phyloP scores from a whole-genome alignment of 2,329 filamentous ascomycete genomes.

The Penicillium sp. region DNA sequence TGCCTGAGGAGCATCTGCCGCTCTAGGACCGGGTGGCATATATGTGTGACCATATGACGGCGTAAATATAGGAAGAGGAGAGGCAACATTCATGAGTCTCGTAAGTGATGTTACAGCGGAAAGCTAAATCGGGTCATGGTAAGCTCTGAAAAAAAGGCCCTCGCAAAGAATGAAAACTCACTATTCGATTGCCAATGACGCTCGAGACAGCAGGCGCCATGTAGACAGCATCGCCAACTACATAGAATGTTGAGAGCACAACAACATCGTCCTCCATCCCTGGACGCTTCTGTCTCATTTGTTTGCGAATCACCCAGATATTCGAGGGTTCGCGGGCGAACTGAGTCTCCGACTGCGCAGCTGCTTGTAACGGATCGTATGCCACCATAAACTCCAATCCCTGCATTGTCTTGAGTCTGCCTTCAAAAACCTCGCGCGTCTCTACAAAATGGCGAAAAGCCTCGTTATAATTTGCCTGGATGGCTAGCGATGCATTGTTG shows the following conservation, averaged over 20 bases:
- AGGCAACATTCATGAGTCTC: constrained; percentile 52
- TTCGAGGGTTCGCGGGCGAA: constrained; percentile 45
- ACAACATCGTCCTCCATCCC: constrained; percentile 48
- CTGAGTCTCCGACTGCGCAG: constrained; percentile 37
- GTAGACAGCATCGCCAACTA: constrained; percentile 58
- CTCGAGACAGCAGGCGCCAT: constrained; percentile 60
- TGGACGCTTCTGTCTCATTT: constrained; percentile 45
- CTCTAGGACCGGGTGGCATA: constrained; percentile 46
- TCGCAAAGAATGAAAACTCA: constrained; percentile 26
- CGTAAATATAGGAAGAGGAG: constrained; percentile 53
- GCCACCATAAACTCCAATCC: constrained; percentile 59
- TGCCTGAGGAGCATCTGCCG: constrained; percentile 27
- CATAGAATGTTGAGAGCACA: constrained; percentile 56
- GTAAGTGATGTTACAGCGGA: constrained; percentile 54
- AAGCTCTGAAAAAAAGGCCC: not conserved
- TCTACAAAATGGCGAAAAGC: constrained; percentile 48
- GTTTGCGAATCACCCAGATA: constrained; percentile 60
- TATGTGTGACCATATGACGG: constrained; percentile 60
- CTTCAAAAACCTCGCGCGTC: constrained; percentile 56
- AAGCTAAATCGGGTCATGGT: constrained; percentile 37
- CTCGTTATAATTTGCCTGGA: constrained; percentile 49
- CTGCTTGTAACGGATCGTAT: constrained; percentile 52
- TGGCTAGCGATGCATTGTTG: constrained; percentile 56
- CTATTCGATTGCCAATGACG: constrained; percentile 53
- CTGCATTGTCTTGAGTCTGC: constrained; percentile 49